Evolutionary conservation across 805 yeast genomes (phyloP).

Genomic region (Diddensiella caesifluorescens): DNA sequence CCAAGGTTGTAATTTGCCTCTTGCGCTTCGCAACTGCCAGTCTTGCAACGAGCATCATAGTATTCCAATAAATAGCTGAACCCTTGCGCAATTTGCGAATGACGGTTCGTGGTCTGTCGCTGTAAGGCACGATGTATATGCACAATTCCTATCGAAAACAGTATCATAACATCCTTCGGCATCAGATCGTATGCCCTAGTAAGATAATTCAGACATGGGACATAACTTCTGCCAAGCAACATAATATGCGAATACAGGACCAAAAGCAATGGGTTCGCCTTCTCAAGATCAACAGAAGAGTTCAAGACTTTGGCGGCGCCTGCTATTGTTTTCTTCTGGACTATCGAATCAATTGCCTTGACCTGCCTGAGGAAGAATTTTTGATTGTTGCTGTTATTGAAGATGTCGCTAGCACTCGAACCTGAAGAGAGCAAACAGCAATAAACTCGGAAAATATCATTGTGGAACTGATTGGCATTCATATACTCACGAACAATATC

Average conservation of each 20-base stretch:
- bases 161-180: slow-evolving; percentile 72
- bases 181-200: slow-evolving; percentile 62
- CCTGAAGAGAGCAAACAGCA: slow-evolving; percentile 64
- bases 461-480: slow-evolving; percentile 69
- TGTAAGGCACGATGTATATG: slow-evolving; percentile 91
- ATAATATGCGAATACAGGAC: slow-evolving; percentile 76
- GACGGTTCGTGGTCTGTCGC: slow-evolving; percentile 78
- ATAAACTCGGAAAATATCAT: slow-evolving; percentile 60
- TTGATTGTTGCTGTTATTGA: slow-evolving; percentile 78
- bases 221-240: slow-evolving; percentile 75
- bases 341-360: slow-evolving; percentile 77
- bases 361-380: slow-evolving; percentile 85
- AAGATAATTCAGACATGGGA: slow-evolving; percentile 74
- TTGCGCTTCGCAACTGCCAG: slow-evolving; percentile 47
- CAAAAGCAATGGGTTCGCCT: slow-evolving; percentile 56
- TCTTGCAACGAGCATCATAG: slow-evolving; percentile 41
- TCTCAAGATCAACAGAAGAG: slow-evolving; percentile 22
- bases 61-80: slow-evolving; percentile 73
- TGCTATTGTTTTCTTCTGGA: slow-evolving; percentile 47
- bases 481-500: slow-evolving; percentile 58
- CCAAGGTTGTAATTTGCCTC: slow-evolving; percentile 84
- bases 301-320: slow-evolving; percentile 72
- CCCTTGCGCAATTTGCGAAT: slow-evolving; percentile 83
- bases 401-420: slow-evolving; percentile 48
- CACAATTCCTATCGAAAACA: slow-evolving; percentile 68